Conservation (phyloP, 2,329 filamentous ascomycete genomes). For the Sphaerulina vaccinii region DNA sequence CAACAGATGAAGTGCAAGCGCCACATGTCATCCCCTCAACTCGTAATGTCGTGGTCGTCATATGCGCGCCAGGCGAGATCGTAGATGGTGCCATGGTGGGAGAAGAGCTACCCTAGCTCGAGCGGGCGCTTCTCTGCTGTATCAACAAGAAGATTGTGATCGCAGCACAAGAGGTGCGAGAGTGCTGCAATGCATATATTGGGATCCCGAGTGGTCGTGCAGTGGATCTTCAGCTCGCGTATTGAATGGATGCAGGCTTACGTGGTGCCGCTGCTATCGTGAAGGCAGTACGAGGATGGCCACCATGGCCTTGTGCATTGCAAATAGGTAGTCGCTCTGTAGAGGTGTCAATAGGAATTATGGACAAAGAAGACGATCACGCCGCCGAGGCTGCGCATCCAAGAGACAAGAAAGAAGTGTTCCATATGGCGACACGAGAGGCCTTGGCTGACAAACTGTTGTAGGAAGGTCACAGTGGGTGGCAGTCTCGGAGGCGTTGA, state of each 20-base stretch:
- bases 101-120: background rate
- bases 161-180: too few relatives aligned
- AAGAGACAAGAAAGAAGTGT: background rate
- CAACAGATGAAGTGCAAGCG: conserved; percentile 88
- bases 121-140: background rate
- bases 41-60: conserved; percentile 89
- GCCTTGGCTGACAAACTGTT: background rate
- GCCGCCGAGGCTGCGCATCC: conserved; percentile 3
- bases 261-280: conserved; percentile 8
- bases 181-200: too few relatives aligned
- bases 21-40: conserved; percentile 87
- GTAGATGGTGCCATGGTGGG: conserved; percentile 3
- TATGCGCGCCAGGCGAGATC: conserved; percentile 40
- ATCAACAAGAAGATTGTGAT: too few relatives aligned
- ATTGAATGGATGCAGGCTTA: background rate
- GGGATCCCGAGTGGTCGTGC: too few relatives aligned
- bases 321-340: too few relatives aligned
- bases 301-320: background rate
- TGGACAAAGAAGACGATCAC: background rate
- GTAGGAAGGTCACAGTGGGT: too few relatives aligned
- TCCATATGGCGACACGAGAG: background rate
- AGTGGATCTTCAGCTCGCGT: too few relatives aligned
- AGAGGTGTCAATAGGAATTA: conserved; percentile 10
- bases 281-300: background rate
- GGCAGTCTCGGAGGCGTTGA: too few relatives aligned